A percentile compares a stretch with the other conserved stretches of the same genome.
phyloP scores from a whole-genome alignment of 352 stramenopile genomes.

The Pythium phragmiticola region DNA sequence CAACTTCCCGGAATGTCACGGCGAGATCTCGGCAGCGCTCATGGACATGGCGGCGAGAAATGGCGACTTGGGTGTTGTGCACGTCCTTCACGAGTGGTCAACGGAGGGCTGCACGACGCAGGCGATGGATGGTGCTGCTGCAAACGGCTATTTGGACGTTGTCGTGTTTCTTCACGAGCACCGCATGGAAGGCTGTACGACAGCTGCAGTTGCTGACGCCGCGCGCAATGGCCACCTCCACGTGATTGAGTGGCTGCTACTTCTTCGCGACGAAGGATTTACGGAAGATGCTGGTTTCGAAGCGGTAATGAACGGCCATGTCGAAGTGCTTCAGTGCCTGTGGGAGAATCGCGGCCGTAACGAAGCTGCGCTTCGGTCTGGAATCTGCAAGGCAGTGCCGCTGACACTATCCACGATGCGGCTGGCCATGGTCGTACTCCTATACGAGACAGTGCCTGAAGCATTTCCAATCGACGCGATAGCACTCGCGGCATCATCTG shows the following conservation, averaged over 20 bases:
- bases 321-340: slow-evolving; percentile 15
- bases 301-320: slow-evolving; percentile 4
- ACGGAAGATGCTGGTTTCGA: background rate
- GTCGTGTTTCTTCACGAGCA: slow-evolving; percentile 11
- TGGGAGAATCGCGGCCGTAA: slow-evolving; percentile 7
- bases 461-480: slow-evolving; percentile 5
- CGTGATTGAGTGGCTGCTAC: slow-evolving; percentile 9
- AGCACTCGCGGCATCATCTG: background rate
- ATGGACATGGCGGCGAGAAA: slow-evolving; percentile 22
- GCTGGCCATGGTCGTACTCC: slow-evolving; percentile 1
- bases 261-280: slow-evolving; percentile 12
- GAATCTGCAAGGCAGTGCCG: slow-evolving; percentile 1
- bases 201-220: background rate
- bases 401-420: background rate
- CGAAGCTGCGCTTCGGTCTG: slow-evolving; percentile 1
- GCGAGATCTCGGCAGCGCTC: slow-evolving; percentile 5
- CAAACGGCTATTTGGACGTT: slow-evolving; percentile 18
- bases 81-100: slow-evolving; percentile 11
- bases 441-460: slow-evolving; percentile 6
- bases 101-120: slow-evolving; percentile 20
- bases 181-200: slow-evolving; percentile 12
- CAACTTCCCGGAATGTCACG: slow-evolving; percentile 10
- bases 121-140: slow-evolving; percentile 19
- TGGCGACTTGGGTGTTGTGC: slow-evolving; percentile 19
- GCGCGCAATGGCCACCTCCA: slow-evolving; percentile 9